Evolutionary conservation across 257 asterid species (phyloP), one percentile per base, ranked within the genome.

Genomic region (Fraxinus quadrangulata): DNA sequence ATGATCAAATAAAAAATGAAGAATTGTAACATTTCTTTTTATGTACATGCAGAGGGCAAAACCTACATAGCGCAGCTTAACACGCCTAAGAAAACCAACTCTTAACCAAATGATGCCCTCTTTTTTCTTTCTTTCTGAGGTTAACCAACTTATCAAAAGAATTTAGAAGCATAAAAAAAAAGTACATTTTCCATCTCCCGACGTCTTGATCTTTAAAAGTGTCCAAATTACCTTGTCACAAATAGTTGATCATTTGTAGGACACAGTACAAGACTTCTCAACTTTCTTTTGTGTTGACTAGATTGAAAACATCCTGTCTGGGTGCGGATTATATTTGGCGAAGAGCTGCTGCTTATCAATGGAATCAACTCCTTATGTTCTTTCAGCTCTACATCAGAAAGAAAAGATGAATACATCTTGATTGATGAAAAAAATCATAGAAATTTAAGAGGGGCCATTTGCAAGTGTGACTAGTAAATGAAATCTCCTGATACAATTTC

Each of bases 201-300:
- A 47, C 56, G 3, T 54, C 65, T 54, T 54, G 11, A 19, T 54
- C 65, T 72, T 78, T 42, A 47, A 73, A 69, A 30, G 73, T 33
- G 10, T 14, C 6, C 7, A 24, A 59, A 63, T 6, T 75, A 85
- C 90, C 89, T 85, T 70, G 89, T 88, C 30, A 80, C 88, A 83
- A 88, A 88, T 23, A 88, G 87, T 78, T 85, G 86, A 67, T 85
- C 88, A 65, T 84, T 88, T 61, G 88, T 75, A 1, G 89, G 91
- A 73, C 88, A 85, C 21, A 82, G 66, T 42, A 80, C 75, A 74
- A 88, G 86, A 74, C 88, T 85, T 85, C 89, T 85, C 83, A 88
- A 70, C 86, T 82, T 88, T 80, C 91, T 88, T 78, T 85, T 88
- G 77, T 88, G 91, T 28, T 85, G 87, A 84, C 91, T 88, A 40